These are phyloP conservation scores for Rubus idaeus DNA, from an alignment of 306 rosid species.

Conservation along the genomic window DNA sequence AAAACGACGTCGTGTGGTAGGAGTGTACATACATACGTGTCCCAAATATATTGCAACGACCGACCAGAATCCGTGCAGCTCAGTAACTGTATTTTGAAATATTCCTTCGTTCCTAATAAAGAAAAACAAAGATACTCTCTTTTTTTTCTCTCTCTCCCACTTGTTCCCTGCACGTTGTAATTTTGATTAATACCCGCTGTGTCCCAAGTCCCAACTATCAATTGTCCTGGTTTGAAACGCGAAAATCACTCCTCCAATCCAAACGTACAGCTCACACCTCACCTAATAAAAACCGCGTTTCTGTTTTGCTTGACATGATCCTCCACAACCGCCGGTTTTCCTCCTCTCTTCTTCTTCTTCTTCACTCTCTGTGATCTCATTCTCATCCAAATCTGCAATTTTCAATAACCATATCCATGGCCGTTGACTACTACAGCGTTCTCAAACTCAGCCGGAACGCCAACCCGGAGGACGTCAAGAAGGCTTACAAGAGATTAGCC, in stretches of 20 bases:
- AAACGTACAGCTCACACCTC: too few species aligned
- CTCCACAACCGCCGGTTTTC: slow-evolving; percentile 9
- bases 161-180: slow-evolving; percentile 31
- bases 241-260: not conserved
- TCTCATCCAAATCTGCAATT: too few species aligned
- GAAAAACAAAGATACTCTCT: slow-evolving; percentile 8
- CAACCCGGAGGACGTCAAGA: slow-evolving; percentile 64
- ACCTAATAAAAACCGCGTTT: slow-evolving; percentile 3
- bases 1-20: not conserved
- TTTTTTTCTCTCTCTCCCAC: not conserved
- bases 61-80: slow-evolving; percentile 10
- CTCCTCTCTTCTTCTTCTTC: not conserved
- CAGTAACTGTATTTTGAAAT: slow-evolving; percentile 13
- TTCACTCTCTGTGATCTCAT: not conserved
- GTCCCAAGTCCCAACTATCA: too few species aligned
- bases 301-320: not conserved
- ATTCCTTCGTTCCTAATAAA: not conserved
- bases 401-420: slow-evolving; percentile 34
- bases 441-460: slow-evolving; percentile 64
- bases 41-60: not conserved
- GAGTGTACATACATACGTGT: not conserved
- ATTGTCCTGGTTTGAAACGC: not conserved
- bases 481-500: slow-evolving; percentile 62
- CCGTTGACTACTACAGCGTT: slow-evolving; percentile 63
- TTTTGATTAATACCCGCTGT: not conserved